Evolutionary conservation across 768 basidiomycete genomes (phyloP), one percentile per base, ranked within the genome.

Genomic region (Leucosporidium yakuticum): DNA sequence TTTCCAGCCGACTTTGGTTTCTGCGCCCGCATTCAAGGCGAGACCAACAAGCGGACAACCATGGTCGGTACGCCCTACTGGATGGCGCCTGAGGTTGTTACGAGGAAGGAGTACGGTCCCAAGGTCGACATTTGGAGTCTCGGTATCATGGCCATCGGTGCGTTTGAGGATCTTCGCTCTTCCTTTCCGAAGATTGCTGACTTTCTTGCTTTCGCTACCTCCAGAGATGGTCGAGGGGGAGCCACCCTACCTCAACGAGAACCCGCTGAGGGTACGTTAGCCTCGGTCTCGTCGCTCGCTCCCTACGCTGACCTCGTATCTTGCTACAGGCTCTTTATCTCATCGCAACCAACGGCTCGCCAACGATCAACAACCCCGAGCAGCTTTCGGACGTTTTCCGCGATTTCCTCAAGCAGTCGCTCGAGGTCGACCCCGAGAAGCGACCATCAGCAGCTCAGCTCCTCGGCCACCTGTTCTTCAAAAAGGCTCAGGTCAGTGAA

Each of bases 121-220:
- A 98, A 95, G 78, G 96, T 93, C 8, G 95, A 99, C 76, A 91
- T 99, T 47, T 98, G 95, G 95, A 93, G 91, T 76, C 80, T 99
- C 69, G 95, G 95, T 4, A 95, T 98, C 78, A 88, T 92, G 81
- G 83, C 92, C 21, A 92, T 91, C 74, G 71, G 63, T 69, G n/a
- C 34, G 57, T n/a, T 44, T 25, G 49, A 54, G 7, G 11, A 14
- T 29, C 29, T 53, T 49, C 23, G 12, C n/a, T 8, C 9, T 36
- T 31, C 19, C 1, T 8, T 44, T 3, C 20, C 12, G 15, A 15
- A 29, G 23, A 15, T 15, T 8, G 3, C 63, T 62, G 44, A 49
- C 23, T n/a, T 2, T 39, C 29, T 68, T 54, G 31, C 14, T 64
- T 55, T 25, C 55, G 39, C 14, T 7, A n/a, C n/a, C n/a, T 32